These are phyloP conservation scores for Chernovozyma sophiae-reginae DNA, from an alignment of 1,139 yeast species.

Conservation along the genomic window DNA sequence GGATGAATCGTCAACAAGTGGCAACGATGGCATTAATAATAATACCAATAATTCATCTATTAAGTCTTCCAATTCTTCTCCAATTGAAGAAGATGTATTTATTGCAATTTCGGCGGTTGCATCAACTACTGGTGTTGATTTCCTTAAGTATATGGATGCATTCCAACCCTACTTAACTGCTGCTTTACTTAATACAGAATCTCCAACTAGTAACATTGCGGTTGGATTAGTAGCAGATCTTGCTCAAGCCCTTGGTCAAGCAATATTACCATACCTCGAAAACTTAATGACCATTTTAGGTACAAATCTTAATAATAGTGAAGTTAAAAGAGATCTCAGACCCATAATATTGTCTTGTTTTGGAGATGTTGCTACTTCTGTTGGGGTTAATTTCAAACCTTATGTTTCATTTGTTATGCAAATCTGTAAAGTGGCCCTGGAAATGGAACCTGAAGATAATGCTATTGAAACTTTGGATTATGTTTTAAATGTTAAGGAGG, in stretches of 20 bases:
- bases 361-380: conserved; percentile 91
- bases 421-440: conserved; percentile 56
- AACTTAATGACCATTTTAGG: conserved; percentile 83
- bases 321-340: conserved; percentile 73
- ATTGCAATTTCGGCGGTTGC: conserved; percentile 91
- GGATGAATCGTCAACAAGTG: conserved; percentile 25
- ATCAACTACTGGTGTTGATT: conserved; percentile 65
- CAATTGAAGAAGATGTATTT: conserved; percentile 91
- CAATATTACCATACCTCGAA: conserved; percentile 68
- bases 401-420: conserved; percentile 78
- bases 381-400: conserved; percentile 70
- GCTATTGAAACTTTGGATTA: conserved; percentile 78
- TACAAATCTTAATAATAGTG: conserved; percentile 58
- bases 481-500: conserved; percentile 66
- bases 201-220: conserved; percentile 81
- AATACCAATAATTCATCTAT: background rate
- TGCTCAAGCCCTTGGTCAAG: conserved; percentile 81
- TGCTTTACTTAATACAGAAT: conserved; percentile 78
- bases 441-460: conserved; percentile 51
- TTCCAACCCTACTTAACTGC: conserved; percentile 77
- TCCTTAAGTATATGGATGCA: conserved; percentile 71
- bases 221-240: conserved; percentile 97
- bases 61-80: conserved; percentile 28
- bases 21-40: background rate
- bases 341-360: conserved; percentile 92